Percentiles rank a stretch among this genome's conserved stretches.
These are phyloP conservation scores for Aquilaria yunnanensis DNA, from an alignment of 345 rosid genomes.

Conservation along the genomic window DNA sequence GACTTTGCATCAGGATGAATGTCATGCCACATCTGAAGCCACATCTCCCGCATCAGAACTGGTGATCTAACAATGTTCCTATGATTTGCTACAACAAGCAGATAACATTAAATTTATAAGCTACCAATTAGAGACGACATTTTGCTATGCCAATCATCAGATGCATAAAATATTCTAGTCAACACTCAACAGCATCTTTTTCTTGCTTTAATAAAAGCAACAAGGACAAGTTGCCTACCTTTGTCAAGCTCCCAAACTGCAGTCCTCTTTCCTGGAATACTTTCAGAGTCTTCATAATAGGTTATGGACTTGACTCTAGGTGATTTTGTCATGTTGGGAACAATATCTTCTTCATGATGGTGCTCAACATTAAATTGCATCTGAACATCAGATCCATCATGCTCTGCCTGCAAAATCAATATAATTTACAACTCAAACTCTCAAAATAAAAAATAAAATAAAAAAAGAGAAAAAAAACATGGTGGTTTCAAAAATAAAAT, in stretches of 20 bases:
- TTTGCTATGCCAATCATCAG: too few species aligned
- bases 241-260: slow-evolving; percentile 99
- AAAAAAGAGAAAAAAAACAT: too few species aligned
- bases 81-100: slow-evolving; percentile 83
- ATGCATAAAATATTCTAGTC: neutral
- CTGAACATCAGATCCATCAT: slow-evolving; percentile 91
- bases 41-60: slow-evolving; percentile 90
- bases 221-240: slow-evolving; percentile 41
- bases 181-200: neutral
- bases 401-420: slow-evolving; percentile 67
- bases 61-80: slow-evolving; percentile 92
- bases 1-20: slow-evolving; percentile 56
- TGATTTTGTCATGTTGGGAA: slow-evolving; percentile 84
- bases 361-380: slow-evolving; percentile 70
- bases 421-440: neutral
- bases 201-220: slow-evolving; percentile 8
- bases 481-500: too few species aligned
- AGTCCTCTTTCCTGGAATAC: slow-evolving; percentile 79
- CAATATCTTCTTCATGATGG: slow-evolving; percentile 60
- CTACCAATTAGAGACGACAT: too few species aligned
- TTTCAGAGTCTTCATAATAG: slow-evolving; percentile 89
- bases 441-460: too few species aligned
- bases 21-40: slow-evolving; percentile 99
- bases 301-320: slow-evolving; percentile 84
- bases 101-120: slow-evolving; percentile 21